Percentiles rank a stretch among this genome's conserved stretches.
Conservation (phyloP, 805 yeast genomes). For the Schwanniomyces sp. region DNA sequence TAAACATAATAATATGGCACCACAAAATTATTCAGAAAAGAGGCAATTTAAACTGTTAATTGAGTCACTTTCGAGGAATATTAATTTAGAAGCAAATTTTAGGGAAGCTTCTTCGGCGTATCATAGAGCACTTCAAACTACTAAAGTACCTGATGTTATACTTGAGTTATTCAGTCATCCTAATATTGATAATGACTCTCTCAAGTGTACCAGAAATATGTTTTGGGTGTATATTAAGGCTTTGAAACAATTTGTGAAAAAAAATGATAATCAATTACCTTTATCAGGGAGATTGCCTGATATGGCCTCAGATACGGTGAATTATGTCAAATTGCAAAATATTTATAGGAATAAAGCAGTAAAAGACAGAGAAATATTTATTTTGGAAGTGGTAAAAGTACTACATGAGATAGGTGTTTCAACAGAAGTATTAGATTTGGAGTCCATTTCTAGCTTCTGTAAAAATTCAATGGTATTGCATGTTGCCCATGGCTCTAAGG, state of each 20-base stretch:
- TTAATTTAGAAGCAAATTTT: slow-evolving; percentile 51
- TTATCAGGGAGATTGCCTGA: slow-evolving; percentile 78
- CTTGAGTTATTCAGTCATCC: slow-evolving; percentile 20
- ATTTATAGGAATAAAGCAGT: slow-evolving; percentile 58
- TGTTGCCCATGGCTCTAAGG: slow-evolving; percentile 47
- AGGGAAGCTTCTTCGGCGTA: slow-evolving; percentile 35
- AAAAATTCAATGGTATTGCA: slow-evolving; percentile 57
- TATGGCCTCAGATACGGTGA: slow-evolving; percentile 76
- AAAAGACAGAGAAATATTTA: slow-evolving; percentile 45
- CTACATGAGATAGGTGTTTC: slow-evolving; percentile 25
- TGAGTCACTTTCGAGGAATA: slow-evolving; percentile 40
- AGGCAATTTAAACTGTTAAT: slow-evolving; percentile 37
- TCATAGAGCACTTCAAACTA: slow-evolving; percentile 37
- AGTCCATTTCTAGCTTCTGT: slow-evolving; percentile 51
- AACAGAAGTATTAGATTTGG: slow-evolving; percentile 27
- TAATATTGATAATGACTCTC: slow-evolving; percentile 13
- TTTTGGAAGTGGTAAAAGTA: slow-evolving; percentile 28
- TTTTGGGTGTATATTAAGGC: slow-evolving; percentile 70
- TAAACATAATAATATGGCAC: slow-evolving; percentile 27
- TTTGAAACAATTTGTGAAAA: slow-evolving; percentile 46
- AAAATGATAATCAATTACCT: slow-evolving; percentile 51
- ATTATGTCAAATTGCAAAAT: slow-evolving; percentile 56
- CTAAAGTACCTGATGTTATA: slow-evolving; percentile 31
- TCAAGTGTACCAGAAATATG: slow-evolving; percentile 18
- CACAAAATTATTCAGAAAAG: slow-evolving; percentile 41